Evolutionary conservation across 331 rosid genomes (phyloP).

Genomic region (Quercus tomentella): DNA sequence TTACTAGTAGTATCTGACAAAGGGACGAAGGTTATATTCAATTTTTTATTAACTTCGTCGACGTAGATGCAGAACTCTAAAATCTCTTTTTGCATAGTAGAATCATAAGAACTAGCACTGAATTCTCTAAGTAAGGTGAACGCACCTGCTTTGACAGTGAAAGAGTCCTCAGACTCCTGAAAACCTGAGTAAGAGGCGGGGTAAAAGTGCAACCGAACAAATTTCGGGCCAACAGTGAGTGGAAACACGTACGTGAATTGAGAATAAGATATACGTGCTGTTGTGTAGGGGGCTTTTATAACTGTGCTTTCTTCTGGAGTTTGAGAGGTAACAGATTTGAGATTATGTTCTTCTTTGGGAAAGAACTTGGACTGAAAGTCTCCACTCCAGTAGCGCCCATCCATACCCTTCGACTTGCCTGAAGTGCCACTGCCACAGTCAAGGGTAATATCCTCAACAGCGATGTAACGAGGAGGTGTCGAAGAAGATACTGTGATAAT

Average conservation of each 20-base stretch:
- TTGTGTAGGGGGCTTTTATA: not conserved
- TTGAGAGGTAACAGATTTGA: not conserved
- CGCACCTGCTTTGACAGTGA: no score
- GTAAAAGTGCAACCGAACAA: not conserved
- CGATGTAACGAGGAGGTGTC: no score
- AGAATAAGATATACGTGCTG: not conserved
- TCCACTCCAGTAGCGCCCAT: no score
- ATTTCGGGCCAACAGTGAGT: not conserved
- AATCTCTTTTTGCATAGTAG: no score
- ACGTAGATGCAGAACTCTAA: not conserved
- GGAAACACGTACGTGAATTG: not conserved
- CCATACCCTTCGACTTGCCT: no score
- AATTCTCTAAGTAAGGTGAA: not conserved
- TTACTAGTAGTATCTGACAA: not conserved
- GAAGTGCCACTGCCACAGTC: no score
- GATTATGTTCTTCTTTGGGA: no score
- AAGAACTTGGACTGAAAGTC: no score
- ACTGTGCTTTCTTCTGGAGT: fast-evolving
- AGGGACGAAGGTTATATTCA: not conserved
- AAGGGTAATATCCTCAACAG: no score
- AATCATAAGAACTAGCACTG: no score
- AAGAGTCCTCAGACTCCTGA: fast-evolving
- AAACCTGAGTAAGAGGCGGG: not conserved
- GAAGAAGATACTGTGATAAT: no score
- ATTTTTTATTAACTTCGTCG: not conserved